phyloP scores from a whole-genome alignment of 306 rosid species.

The Neltuma alba region DNA sequence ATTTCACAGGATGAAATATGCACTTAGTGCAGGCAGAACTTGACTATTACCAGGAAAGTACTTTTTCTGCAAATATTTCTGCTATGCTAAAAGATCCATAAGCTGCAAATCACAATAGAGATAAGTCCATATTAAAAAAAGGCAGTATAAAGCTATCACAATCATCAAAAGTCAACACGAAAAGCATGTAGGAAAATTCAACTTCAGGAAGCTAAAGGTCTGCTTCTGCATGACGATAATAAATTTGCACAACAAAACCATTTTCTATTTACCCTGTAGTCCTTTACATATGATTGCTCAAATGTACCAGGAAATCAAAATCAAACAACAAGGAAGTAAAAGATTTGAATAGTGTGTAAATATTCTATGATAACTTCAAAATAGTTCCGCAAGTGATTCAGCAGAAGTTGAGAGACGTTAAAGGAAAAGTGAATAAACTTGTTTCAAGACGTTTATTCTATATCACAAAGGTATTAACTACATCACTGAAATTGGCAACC shows the following conservation, averaged over 20 bases:
- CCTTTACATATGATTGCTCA: not conserved
- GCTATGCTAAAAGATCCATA: slow-evolving; percentile 64
- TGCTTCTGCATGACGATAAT: not conserved
- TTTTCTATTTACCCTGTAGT: slow-evolving; percentile 2
- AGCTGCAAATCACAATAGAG: slow-evolving; percentile 47
- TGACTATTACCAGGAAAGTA: slow-evolving; percentile 51
- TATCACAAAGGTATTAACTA: not conserved
- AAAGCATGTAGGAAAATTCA: not conserved
- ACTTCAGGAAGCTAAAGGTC: not conserved
- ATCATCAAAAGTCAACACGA: not conserved
- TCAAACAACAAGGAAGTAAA: not conserved
- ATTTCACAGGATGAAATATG: not conserved
- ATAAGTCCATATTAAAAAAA: not conserved
- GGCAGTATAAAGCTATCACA: slow-evolving; percentile 8
- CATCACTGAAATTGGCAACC: slow-evolving; percentile 4
- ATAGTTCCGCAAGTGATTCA: not conserved
- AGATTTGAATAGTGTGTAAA: not conserved
- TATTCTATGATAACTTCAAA: not conserved
- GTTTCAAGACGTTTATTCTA: not conserved
- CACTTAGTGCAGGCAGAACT: not conserved
- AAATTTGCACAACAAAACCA: not conserved
- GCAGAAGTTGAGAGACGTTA: slow-evolving; percentile 1
- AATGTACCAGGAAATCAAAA: slow-evolving; percentile 13
- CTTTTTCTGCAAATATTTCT: slow-evolving; percentile 53
- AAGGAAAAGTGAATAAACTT: not conserved